A percentile compares a stretch with the other conserved stretches of the same genome.
These are phyloP conservation scores for Ochromonas danica DNA, from an alignment of 108 stramenopile species.

Conservation along the genomic window DNA sequence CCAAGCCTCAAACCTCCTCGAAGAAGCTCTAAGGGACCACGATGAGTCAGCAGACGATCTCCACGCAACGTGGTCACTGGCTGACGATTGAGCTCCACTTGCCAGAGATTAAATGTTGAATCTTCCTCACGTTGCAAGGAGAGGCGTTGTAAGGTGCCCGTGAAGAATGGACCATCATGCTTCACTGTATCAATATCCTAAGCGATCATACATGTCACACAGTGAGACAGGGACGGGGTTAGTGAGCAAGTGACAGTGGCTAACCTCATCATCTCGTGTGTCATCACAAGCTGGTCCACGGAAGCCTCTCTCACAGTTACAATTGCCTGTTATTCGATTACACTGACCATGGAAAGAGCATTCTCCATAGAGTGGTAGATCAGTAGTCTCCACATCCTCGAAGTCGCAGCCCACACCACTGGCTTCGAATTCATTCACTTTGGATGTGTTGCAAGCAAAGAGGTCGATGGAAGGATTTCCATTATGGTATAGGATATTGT, in stretches of 20 bases:
- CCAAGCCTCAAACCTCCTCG: background rate
- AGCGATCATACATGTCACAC: too few relatives aligned
- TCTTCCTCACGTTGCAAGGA: background rate
- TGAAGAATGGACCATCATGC: slow-evolving; percentile 34
- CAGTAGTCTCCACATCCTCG: slow-evolving; percentile 5
- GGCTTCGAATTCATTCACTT: background rate
- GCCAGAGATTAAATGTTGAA: background rate
- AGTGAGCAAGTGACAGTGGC: too few relatives aligned
- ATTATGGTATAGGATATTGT: slow-evolving; percentile 5
- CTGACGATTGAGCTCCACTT: background rate
- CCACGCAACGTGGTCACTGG: slow-evolving; percentile 11
- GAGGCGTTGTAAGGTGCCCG: background rate
- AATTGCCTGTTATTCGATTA: background rate
- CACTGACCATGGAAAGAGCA: background rate
- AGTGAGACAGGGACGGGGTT: too few relatives aligned
- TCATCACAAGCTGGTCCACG: slow-evolving; percentile 26
- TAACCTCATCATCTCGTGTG: slow-evolving; percentile 24
- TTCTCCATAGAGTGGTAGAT: background rate
- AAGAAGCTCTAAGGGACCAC: background rate
- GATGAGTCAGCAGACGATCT: slow-evolving; percentile 9
- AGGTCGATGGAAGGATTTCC: background rate
- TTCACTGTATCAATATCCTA: background rate
- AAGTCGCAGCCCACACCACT: background rate
- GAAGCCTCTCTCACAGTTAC: slow-evolving; percentile 15
- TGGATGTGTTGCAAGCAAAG: background rate